A percentile compares a stretch with the other conserved stretches of the same genome.
Evolutionary conservation across 2,329 filamentous ascomycete genomes (phyloP).

Genomic region (Penicillium sp.): DNA sequence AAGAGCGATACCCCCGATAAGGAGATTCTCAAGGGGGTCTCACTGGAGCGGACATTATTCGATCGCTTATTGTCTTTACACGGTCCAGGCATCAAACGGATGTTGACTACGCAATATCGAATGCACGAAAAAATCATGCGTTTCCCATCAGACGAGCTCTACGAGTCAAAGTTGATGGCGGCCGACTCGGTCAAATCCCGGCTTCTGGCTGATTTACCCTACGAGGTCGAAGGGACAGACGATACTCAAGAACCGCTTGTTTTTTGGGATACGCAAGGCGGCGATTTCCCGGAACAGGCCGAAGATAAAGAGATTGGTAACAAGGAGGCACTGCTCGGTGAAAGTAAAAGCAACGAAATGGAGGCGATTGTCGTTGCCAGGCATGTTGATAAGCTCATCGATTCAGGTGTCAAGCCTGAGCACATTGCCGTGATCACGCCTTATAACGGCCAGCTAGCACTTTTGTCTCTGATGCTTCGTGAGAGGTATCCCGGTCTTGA

Average conservation of each 20-base stretch:
- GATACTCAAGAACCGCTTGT: constrained; percentile 83
- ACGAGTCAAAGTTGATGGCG: constrained; percentile 74
- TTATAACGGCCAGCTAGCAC: constrained; percentile 87
- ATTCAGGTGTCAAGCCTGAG: constrained; percentile 70
- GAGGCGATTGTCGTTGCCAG: constrained; percentile 74
- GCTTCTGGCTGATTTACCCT: constrained; percentile 70
- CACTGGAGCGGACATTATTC: constrained; percentile 85
- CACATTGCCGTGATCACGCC: constrained; percentile 93
- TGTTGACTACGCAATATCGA: constrained; percentile 95
- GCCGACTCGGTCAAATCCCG: constrained; percentile 71
- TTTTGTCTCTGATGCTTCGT: constrained; percentile 71
- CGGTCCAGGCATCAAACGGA: constrained; percentile 77
- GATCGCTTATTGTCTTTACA: constrained; percentile 79
- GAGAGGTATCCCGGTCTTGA: constrained; percentile 79
- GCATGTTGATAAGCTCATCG: constrained; percentile 72
- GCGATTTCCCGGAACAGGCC: constrained; percentile 77
- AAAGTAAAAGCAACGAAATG: constrained; percentile 88
- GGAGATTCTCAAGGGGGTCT: constrained; percentile 48
- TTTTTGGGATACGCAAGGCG: constrained; percentile 95
- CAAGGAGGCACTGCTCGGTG: constrained; percentile 54
- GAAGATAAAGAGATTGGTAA: constrained; percentile 63
- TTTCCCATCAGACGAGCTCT: constrained; percentile 85
- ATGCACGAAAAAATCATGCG: constrained; percentile 97
- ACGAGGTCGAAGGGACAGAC: constrained; percentile 71
- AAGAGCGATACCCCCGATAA: constrained; percentile 33